Evolutionary conservation across 108 stramenopile species (phyloP), one percentile per base, ranked within the genome.

Genomic region (Pseudonitzschia multistriata): DNA sequence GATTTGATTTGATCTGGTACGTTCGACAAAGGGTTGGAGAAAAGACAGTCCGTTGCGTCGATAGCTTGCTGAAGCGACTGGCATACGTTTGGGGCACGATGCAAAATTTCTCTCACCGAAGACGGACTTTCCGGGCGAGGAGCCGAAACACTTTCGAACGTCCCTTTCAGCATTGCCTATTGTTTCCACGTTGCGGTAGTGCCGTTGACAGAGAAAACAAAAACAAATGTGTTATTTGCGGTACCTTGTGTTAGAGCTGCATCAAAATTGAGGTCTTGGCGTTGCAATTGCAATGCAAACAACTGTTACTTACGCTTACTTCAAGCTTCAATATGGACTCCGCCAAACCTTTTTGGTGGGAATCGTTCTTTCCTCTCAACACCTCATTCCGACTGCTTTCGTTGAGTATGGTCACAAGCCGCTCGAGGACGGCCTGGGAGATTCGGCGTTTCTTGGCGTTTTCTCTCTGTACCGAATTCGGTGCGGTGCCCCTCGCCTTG

Each of bases 361-460:
- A 31, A 5, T 48, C n/a, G 63, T 64, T 42, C 8, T 45, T 64
- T 45, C 37, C 0, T 33, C 34, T 29, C 36, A 34, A 35, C 14
- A 59, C 19, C 11, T 49, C 3, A 22, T 40, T 29, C 19, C 54
- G 42, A 10, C 29, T 29, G 21, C 40, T 53, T 14, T 49, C 66
- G 63, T 63, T 68, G 37, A 83, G 49, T 74, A 67, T 74, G 39
- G 55, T 61, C 10, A 89, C 62, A 33, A 94, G 73, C 49, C 84
- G 78, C 37, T 81, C 71, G 6, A 90, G 24, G 5, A 88, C 75
- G 4, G 74, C 81, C 62, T 90, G 74, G 34, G 84, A 71, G 34
- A 88, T 82, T 10, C 93, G 85, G 40, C 88, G 73, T 29, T 88
- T 84, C 55, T 79, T 79, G 56, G 89, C 89, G 79, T 90, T 85